These are phyloP conservation scores for Neofusicoccum umdonicola DNA, from an alignment of 2,329 filamentous ascomycete genomes.

Conservation along the genomic window DNA sequence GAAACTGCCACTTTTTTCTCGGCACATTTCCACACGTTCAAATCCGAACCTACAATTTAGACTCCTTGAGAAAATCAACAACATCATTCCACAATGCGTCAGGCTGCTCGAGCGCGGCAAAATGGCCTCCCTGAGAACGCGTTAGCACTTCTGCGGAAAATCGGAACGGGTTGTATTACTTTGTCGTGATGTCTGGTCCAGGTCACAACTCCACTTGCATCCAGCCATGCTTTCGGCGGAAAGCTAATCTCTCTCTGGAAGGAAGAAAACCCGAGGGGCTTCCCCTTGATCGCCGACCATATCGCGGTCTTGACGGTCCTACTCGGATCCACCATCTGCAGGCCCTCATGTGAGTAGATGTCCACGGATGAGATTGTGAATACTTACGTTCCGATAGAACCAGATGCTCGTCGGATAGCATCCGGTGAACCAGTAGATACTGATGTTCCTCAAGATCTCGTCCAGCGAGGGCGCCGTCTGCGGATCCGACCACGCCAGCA, in stretches of 20 bases:
- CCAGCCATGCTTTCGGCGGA: conserved; percentile 37
- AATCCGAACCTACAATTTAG: background rate
- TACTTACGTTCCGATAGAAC: conserved; percentile 42
- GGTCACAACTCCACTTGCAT: conserved; percentile 39
- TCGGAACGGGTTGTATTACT: background rate
- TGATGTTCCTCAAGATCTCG: conserved; percentile 50
- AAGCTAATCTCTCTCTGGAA: conserved; percentile 45
- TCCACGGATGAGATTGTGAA: background rate
- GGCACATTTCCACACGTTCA: no score
- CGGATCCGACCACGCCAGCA: conserved; percentile 53
- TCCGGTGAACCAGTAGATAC: conserved; percentile 57
- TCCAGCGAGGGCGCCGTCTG: conserved; percentile 35
- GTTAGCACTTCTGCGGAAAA: no score
- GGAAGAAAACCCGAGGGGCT: conserved; percentile 45
- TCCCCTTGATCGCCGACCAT: conserved; percentile 19
- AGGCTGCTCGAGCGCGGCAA: conserved; percentile 51
- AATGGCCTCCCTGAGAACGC: conserved; percentile 49
- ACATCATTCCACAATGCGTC: conserved; percentile 44
- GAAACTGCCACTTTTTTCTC: no score
- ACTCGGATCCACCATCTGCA: background rate
- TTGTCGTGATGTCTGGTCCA: conserved; percentile 36
- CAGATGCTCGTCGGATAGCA: conserved; percentile 50
- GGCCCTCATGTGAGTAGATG: background rate
- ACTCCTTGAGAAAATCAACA: conserved; percentile 42
- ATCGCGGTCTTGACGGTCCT: background rate